Evolutionary conservation across 2,329 filamentous ascomycete species (phyloP).

Genomic region (Geosmithia morbida): DNA sequence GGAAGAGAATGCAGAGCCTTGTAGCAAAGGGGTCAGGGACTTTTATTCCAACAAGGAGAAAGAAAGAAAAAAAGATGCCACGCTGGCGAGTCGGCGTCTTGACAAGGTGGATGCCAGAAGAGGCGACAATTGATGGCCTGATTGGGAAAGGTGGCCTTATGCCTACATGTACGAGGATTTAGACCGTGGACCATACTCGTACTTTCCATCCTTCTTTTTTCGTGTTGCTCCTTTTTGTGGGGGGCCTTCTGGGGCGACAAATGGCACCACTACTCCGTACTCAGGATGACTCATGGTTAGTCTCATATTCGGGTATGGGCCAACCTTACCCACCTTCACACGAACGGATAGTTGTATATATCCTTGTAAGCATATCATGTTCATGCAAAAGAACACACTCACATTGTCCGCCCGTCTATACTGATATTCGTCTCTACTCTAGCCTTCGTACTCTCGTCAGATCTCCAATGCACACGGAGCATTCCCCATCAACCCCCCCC

Average conservation of each 20-base stretch:
- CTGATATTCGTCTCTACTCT: too few species aligned
- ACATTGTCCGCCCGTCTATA: too few species aligned
- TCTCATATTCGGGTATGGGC: too few species aligned
- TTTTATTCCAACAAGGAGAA: neutral
- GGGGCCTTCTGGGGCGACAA: too few species aligned
- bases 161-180: neutral
- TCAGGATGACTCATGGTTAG: too few species aligned
- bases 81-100: constrained; percentile 5
- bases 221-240: too few species aligned
- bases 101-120: neutral
- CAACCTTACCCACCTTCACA: too few species aligned
- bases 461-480: neutral
- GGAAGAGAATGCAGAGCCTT: neutral
- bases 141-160: constrained; percentile 2
- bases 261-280: too few species aligned
- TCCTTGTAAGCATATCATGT: too few species aligned
- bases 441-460: neutral
- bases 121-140: neutral
- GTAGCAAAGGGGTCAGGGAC: neutral
- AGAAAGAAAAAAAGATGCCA: constrained; percentile 7
- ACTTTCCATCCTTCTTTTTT: too few species aligned
- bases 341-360: too few species aligned
- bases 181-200: neutral
- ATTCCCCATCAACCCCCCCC: neutral
- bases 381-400: too few species aligned